A percentile compares a stretch with the other conserved stretches of the same genome.
These are phyloP conservation scores for Monosporascus sp. DNA, from an alignment of 2,329 filamentous ascomycete genomes.

Conservation along the genomic window DNA sequence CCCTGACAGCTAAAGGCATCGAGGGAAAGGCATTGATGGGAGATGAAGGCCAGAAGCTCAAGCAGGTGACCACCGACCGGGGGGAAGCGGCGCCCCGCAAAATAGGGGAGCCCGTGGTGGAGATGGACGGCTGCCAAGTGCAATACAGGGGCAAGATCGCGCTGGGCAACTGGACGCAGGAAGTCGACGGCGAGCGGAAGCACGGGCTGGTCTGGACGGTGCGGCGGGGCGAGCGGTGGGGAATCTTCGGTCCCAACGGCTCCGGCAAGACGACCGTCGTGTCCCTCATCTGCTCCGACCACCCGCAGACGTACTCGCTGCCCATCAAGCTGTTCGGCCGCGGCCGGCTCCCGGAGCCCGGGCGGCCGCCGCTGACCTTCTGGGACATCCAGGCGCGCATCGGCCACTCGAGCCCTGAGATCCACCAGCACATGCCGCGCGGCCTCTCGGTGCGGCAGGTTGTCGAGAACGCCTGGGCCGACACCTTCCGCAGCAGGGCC, in stretches of 20 bases:
- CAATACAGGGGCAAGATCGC: conserved; percentile 73
- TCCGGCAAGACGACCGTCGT: conserved; percentile 95
- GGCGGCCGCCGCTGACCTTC: conserved; percentile 71
- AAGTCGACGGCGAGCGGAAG: conserved; percentile 41
- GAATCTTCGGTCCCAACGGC: conserved; percentile 87
- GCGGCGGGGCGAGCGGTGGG: conserved; percentile 79
- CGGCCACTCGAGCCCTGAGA: conserved; percentile 89
- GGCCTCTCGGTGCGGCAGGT: conserved; percentile 66
- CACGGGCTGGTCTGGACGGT: conserved; percentile 79
- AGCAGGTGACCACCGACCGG: conserved; percentile 12
- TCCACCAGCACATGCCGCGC: conserved; percentile 87
- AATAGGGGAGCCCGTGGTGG: conserved; percentile 66
- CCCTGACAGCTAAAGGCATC: conserved; percentile 36
- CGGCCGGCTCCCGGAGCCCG: conserved; percentile 69
- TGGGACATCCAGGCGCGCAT: conserved; percentile 90
- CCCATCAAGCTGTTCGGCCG: conserved; percentile 83
- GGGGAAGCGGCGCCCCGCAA: conserved; percentile 6
- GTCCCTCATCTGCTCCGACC: conserved; percentile 89
- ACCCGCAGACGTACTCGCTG: conserved; percentile 87
- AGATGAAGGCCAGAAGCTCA: conserved; percentile 13
- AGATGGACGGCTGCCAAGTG: conserved; percentile 82
- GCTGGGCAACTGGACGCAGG: conserved; percentile 73
- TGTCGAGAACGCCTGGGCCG: conserved; percentile 83
- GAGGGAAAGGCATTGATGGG: conserved; percentile 31
- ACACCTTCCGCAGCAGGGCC: conserved; percentile 73